These are phyloP conservation scores for Salvia sclarea DNA, from an alignment of 305 asterid species.

Conservation along the genomic window DNA sequence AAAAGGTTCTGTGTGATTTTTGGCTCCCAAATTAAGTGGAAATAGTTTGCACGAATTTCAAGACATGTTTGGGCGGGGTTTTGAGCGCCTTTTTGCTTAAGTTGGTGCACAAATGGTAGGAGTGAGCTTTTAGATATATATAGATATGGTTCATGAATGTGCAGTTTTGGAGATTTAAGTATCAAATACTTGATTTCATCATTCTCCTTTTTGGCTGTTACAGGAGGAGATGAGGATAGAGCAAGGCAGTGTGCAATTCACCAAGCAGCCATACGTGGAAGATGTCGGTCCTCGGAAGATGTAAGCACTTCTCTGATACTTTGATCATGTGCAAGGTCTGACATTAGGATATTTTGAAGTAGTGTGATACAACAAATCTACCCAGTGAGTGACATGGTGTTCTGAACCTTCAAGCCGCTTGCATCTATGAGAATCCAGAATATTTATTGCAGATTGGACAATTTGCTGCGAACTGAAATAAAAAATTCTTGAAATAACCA, in stretches of 20 bases:
- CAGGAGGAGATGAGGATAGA: slow-evolving; percentile 49
- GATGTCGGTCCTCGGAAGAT: slow-evolving; percentile 81
- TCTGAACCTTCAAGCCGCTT: not conserved
- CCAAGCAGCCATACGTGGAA: slow-evolving; percentile 74
- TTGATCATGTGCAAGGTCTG: not conserved
- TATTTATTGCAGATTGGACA: not conserved
- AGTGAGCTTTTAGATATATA: too few relatives aligned
- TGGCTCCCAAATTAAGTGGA: too few relatives aligned
- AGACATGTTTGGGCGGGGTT: too few relatives aligned
- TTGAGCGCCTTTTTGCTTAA: too few relatives aligned
- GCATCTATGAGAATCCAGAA: not conserved
- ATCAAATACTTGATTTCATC: not conserved
- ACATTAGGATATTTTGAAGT: not conserved
- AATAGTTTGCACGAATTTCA: too few relatives aligned
- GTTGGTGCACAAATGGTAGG: too few relatives aligned
- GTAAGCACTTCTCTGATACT: slow-evolving; percentile 38
- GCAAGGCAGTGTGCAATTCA: slow-evolving; percentile 46
- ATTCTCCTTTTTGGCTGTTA: slow-evolving; percentile 24
- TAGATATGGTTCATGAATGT: not conserved
- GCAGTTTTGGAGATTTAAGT: not conserved
- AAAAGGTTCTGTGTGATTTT: too few relatives aligned
- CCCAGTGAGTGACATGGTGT: not conserved
- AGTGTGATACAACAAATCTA: not conserved
- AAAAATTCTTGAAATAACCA: not conserved
- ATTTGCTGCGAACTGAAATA: slow-evolving; percentile 2